Percentiles rank a stretch among this genome's conserved stretches.
Evolutionary conservation across 2,329 filamentous ascomycete species (phyloP).

Genomic region (Colletotrichum gigasporum): DNA sequence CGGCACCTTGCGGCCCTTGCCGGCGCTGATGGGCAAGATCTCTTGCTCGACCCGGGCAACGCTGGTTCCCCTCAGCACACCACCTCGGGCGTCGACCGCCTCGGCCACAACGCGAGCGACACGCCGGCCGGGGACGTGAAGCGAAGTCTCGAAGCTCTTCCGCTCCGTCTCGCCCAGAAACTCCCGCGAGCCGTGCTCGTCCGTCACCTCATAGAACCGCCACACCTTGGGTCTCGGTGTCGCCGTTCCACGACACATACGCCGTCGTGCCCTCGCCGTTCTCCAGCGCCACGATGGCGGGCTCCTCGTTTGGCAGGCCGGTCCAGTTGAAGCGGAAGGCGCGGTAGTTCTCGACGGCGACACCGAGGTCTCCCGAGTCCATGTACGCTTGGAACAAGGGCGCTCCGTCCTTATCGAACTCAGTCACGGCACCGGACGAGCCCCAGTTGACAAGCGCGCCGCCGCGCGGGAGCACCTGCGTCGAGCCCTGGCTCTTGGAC

Average conservation of each 20-base stretch:
- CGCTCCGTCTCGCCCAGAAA: slow-evolving; percentile 19
- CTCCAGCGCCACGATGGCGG: slow-evolving; percentile 31
- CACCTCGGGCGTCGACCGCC: slow-evolving; percentile 4
- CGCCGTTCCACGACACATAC: slow-evolving; percentile 48
- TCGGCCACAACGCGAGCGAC: background rate
- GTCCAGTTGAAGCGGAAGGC: slow-evolving; percentile 64
- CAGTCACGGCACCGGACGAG: slow-evolving; percentile 56
- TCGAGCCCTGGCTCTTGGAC: slow-evolving; percentile 58
- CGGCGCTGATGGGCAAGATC: slow-evolving; percentile 5
- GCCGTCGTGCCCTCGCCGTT: slow-evolving; percentile 6
- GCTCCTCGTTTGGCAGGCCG: slow-evolving; percentile 53
- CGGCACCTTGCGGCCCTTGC: slow-evolving; percentile 1
- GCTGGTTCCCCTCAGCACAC: background rate
- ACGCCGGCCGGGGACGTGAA: background rate
- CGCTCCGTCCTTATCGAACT: slow-evolving; percentile 56
- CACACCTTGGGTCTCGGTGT: slow-evolving; percentile 43
- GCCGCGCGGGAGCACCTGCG: slow-evolving; percentile 62
- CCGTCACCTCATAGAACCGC: slow-evolving; percentile 39
- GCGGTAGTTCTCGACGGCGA: slow-evolving; percentile 61
- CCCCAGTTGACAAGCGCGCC: slow-evolving; percentile 68
- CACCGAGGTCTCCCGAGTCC: slow-evolving; percentile 44
- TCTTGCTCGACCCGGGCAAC: background rate
- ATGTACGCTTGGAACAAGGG: slow-evolving; percentile 63
- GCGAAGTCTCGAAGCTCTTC: slow-evolving; percentile 23
- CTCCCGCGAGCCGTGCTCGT: slow-evolving; percentile 2